These are phyloP conservation scores for Citrus sp. DNA, from an alignment of 345 rosid species.

Conservation along the genomic window DNA sequence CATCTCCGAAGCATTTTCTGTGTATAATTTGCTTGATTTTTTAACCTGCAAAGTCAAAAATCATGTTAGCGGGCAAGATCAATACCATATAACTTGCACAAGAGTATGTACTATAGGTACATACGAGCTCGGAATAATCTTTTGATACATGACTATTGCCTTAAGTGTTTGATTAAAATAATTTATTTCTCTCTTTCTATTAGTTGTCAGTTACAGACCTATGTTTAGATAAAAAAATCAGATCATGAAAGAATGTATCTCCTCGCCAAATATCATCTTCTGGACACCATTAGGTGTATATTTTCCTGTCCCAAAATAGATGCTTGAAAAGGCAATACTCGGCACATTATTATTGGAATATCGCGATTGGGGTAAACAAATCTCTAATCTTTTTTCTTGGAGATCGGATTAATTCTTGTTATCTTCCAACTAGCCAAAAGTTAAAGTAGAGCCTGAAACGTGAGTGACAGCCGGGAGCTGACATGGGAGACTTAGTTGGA, in stretches of 20 bases:
- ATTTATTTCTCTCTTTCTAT: not conserved
- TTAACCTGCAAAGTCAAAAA: constrained; percentile 33
- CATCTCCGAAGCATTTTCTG: constrained; percentile 60
- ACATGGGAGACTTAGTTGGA: not conserved
- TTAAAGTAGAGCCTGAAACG: not conserved
- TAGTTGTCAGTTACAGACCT: not conserved
- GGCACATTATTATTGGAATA: not conserved
- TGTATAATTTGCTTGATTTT: constrained; percentile 37
- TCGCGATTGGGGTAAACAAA: not conserved
- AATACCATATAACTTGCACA: too few species aligned
- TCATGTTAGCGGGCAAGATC: not conserved
- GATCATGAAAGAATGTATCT: not conserved
- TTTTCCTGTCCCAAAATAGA: not conserved
- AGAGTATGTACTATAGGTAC: too few species aligned
- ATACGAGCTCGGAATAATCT: too few species aligned
- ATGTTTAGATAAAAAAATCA: not conserved
- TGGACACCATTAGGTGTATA: not conserved
- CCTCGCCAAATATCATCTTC: not conserved
- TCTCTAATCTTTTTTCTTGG: not conserved
- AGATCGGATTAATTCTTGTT: not conserved
- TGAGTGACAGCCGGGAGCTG: not conserved
- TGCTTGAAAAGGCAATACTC: too few species aligned
- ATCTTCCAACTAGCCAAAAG: not conserved
- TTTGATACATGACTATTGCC: too few species aligned
- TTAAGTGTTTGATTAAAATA: too few species aligned